These are phyloP conservation scores for Bruguiera parviflora DNA, from an alignment of 345 rosid species.

Conservation along the genomic window DNA sequence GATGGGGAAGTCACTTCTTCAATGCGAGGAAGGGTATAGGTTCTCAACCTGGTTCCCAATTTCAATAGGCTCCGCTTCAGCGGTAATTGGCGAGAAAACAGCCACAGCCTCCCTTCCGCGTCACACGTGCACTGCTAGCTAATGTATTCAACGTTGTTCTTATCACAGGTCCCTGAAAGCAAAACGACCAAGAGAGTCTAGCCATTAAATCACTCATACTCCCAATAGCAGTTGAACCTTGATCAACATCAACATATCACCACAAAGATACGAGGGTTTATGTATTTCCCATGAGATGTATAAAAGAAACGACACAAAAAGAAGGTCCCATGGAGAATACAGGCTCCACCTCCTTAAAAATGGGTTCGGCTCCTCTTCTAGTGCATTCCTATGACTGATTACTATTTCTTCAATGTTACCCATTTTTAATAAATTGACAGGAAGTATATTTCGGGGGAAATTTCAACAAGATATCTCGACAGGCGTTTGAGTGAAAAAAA, in stretches of 20 bases:
- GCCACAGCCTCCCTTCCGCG: conserved; percentile 96
- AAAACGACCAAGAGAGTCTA: background rate
- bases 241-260: background rate
- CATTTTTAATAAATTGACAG: no score
- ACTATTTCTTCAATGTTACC: no score
- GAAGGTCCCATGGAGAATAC: conserved; percentile 68
- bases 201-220: no score
- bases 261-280: background rate
- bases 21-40: conserved; percentile 51
- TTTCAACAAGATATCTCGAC: no score
- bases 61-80: conserved; percentile 84
- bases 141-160: conserved; percentile 75
- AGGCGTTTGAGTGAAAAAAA: no score
- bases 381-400: no score
- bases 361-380: conserved; percentile 44
- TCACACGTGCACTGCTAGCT: conserved; percentile 83
- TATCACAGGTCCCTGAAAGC: conserved; percentile 73
- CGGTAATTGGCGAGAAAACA: conserved; percentile 73
- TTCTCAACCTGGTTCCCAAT: conserved; percentile 56
- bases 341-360: conserved; percentile 62
- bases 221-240: no score
- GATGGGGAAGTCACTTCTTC: conserved; percentile 38
- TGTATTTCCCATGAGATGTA: background rate
- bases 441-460: no score
- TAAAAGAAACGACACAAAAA: background rate